Evolutionary conservation across 2,329 filamentous ascomycete genomes (phyloP).

Genomic region (Pseudogymnoascus verrucosus): DNA sequence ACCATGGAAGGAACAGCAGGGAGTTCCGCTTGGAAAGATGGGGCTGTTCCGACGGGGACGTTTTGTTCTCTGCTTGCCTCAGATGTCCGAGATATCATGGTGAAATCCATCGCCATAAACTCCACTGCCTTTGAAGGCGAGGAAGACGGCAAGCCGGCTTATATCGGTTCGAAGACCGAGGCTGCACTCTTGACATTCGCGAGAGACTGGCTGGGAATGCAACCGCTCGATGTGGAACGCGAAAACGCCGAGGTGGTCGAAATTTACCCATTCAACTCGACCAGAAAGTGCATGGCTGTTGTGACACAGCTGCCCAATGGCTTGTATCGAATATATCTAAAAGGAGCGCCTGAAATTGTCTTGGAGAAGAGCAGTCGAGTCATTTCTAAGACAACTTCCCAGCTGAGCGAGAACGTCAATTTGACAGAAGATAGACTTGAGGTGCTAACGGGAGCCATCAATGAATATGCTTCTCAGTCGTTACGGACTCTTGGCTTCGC

Average conservation of each 20-base stretch:
- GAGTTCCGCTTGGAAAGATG: background rate
- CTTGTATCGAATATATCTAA: conserved; percentile 44
- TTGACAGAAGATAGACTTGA: conserved; percentile 33
- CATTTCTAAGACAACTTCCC: conserved; percentile 42
- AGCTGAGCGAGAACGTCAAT: conserved; percentile 27
- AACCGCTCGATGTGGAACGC: conserved; percentile 49
- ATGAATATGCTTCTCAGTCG: conserved; percentile 32
- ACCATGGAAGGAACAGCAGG: background rate
- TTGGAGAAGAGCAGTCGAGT: conserved; percentile 38
- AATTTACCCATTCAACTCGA: conserved; percentile 28
- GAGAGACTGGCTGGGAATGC: conserved; percentile 54
- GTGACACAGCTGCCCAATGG: conserved; percentile 40
- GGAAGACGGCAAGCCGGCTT: conserved; percentile 45
- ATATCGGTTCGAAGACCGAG: conserved; percentile 67
- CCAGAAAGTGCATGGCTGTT: conserved; percentile 58
- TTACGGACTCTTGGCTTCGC: conserved; percentile 35
- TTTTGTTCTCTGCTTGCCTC: background rate
- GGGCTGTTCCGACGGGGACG: background rate
- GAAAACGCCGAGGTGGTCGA: conserved; percentile 49
- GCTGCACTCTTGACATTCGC: conserved; percentile 63
- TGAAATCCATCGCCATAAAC: conserved; percentile 56
- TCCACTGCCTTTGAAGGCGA: conserved; percentile 59
- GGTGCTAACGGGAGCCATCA: conserved; percentile 27
- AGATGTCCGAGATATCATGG: conserved; percentile 32
- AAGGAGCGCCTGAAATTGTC: conserved; percentile 59